These are phyloP conservation scores for Eucalyptus dawsonii DNA, from an alignment of 345 rosid genomes.

Conservation along the genomic window DNA sequence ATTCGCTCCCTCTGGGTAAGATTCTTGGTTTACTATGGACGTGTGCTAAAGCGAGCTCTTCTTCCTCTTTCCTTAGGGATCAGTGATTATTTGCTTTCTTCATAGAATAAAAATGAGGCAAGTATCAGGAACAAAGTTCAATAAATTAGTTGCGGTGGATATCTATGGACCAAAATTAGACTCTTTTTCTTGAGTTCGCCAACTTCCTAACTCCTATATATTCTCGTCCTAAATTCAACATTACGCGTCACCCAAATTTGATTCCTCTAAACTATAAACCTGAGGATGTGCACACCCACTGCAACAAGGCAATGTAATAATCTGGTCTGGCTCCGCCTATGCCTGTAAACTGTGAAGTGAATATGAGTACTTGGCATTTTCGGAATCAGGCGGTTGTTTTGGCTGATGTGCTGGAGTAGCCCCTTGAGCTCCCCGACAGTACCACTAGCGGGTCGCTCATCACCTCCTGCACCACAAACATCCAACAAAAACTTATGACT, in stretches of 20 bases:
- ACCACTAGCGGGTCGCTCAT: slow-evolving; percentile 10
- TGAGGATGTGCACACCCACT: background rate
- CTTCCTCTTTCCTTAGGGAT: background rate
- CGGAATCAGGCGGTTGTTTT: background rate
- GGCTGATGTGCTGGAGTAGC: background rate
- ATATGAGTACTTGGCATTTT: background rate
- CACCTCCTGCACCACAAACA: slow-evolving; percentile 28
- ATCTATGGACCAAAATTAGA: background rate
- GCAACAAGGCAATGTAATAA: background rate
- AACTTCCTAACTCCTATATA: background rate
- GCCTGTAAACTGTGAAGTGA: background rate
- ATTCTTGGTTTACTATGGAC: background rate
- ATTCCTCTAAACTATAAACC: background rate
- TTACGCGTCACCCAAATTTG: background rate
- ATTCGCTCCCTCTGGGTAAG: background rate
- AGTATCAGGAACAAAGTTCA: background rate
- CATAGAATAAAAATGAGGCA: background rate
- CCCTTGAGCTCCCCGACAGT: background rate
- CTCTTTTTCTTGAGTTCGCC: background rate
- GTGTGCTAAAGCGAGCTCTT: background rate
- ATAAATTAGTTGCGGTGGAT: background rate
- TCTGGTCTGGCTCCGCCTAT: background rate
- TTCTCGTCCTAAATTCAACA: background rate
- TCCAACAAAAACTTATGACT: background rate
- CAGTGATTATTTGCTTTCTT: background rate